Evolutionary conservation across 1,284 basidiomycete species (phyloP).

Genomic region (Wolfiporia cocos): DNA sequence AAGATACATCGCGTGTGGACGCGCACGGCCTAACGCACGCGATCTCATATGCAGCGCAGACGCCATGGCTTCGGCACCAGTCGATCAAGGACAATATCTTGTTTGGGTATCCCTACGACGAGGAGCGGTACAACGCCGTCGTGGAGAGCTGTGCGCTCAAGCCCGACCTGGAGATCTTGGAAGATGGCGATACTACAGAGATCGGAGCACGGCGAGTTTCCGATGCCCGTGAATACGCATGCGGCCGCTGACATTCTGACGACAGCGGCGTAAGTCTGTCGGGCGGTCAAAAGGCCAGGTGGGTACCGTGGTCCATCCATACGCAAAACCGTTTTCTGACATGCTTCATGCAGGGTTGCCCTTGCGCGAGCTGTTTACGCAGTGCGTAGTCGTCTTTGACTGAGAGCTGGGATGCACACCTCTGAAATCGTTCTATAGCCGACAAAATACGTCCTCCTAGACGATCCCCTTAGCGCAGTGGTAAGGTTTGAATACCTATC

Average conservation of each 20-base stretch:
- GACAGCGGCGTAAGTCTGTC: constrained; percentile 53
- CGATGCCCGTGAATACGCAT: neutral
- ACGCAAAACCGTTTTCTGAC: too few species aligned
- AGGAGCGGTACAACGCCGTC: constrained; percentile 59
- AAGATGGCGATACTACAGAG: constrained; percentile 34
- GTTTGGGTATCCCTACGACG: constrained; percentile 63
- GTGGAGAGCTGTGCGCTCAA: constrained; percentile 68
- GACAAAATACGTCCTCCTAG: constrained; percentile 60
- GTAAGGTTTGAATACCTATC: constrained; percentile 30
- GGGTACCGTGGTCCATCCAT: constrained; percentile 9
- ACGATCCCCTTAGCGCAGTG: constrained; percentile 70
- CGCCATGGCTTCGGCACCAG: constrained; percentile 75
- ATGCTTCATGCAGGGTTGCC: constrained; percentile 45
- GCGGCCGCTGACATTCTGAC: neutral
- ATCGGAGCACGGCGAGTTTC: constrained; percentile 29
- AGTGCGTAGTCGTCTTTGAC: constrained; percentile 9
- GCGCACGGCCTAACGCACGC: constrained; percentile 61
- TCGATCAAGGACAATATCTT: constrained; percentile 69
- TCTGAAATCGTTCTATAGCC: constrained; percentile 10
- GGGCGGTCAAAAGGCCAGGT: constrained; percentile 64
- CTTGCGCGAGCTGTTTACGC: constrained; percentile 68
- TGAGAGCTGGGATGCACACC: neutral
- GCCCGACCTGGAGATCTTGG: constrained; percentile 50
- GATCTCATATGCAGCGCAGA: constrained; percentile 81
- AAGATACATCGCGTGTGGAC: constrained; percentile 54